phyloP scores from a whole-genome alignment of 2,329 filamentous ascomycete species.

The Calonectria multiphialidica region DNA sequence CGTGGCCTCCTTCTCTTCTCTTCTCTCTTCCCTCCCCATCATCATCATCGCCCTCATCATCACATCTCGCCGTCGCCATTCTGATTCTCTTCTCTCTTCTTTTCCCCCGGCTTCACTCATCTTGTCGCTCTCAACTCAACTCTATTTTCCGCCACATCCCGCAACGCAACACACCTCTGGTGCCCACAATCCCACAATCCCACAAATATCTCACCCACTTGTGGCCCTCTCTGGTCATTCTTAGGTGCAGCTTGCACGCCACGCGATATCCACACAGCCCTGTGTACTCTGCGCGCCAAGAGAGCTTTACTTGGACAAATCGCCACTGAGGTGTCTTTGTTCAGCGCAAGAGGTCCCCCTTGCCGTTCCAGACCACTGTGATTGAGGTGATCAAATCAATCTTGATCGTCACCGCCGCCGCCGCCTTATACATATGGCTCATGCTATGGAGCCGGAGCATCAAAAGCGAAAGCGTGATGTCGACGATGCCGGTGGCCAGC shows the following conservation, averaged over 20 bases:
- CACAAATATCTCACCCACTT: conserved; percentile 27
- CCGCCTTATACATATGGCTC: conserved; percentile 51
- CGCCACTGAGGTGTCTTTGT: background rate
- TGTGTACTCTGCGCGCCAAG: conserved; percentile 13
- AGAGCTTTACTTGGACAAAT: conserved; percentile 1
- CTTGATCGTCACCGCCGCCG: conserved; percentile 8
- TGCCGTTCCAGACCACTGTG: conserved; percentile 19
- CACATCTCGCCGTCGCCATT: conserved; percentile 9
- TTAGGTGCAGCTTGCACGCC: conserved; percentile 7
- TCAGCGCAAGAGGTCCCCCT: conserved; percentile 10
- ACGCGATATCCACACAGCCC: conserved; percentile 13
- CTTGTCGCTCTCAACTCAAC: conserved; percentile 25
- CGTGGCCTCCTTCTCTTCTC: conserved; percentile 14
- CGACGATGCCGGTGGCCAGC: conserved; percentile 57
- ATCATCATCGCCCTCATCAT: background rate
- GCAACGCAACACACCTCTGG: background rate
- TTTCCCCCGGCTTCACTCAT: conserved; percentile 34
- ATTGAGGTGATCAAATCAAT: conserved; percentile 14
- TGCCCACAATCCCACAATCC: conserved; percentile 23
- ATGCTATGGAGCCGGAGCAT: conserved; percentile 55
- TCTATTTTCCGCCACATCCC: background rate
- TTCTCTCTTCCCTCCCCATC: conserved; percentile 6
- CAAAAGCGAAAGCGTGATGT: conserved; percentile 63
- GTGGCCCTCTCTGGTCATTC: background rate
- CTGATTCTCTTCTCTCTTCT: conserved; percentile 25